Conservation (phyloP, 176 grass and related monocot genomes). For the Carex kokanica region DNA sequence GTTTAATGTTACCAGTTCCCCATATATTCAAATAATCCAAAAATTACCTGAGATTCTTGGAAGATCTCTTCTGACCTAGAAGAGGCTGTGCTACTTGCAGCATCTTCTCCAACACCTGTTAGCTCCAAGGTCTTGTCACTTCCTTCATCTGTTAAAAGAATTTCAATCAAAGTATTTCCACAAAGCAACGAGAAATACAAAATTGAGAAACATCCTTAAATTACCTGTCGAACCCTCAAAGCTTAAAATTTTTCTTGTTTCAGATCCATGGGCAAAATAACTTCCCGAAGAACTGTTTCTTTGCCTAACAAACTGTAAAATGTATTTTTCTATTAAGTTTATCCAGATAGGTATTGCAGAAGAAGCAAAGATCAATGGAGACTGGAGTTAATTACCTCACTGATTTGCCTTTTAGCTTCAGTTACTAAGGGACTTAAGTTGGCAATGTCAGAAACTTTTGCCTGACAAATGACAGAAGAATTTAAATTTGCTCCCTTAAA, state of each 20-base stretch:
- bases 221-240: conserved; percentile 10
- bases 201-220: background rate
- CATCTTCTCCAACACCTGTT: background rate
- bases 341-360: background rate
- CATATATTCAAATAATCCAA: background rate
- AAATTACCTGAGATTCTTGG: conserved; percentile 10
- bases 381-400: background rate
- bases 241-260: background rate
- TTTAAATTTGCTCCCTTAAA: conserved; percentile 2
- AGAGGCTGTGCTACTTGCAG: conserved; percentile 3
- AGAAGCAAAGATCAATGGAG: background rate
- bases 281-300: background rate
- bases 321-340: background rate
- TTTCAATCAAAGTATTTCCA: background rate
- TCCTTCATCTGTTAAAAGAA: conserved; percentile 9
- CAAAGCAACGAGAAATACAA: background rate
- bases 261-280: background rate
- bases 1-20: background rate
- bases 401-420: conserved; percentile 11
- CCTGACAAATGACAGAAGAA: background rate
- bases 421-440: background rate
- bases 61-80: conserved; percentile 5
- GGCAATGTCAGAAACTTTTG: background rate
- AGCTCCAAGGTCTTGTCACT: background rate
- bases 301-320: background rate